Evolutionary conservation across 225 moss, liverwort and hornwort genomes (phyloP).

Genomic region (Marchantia polymorpha): DNA sequence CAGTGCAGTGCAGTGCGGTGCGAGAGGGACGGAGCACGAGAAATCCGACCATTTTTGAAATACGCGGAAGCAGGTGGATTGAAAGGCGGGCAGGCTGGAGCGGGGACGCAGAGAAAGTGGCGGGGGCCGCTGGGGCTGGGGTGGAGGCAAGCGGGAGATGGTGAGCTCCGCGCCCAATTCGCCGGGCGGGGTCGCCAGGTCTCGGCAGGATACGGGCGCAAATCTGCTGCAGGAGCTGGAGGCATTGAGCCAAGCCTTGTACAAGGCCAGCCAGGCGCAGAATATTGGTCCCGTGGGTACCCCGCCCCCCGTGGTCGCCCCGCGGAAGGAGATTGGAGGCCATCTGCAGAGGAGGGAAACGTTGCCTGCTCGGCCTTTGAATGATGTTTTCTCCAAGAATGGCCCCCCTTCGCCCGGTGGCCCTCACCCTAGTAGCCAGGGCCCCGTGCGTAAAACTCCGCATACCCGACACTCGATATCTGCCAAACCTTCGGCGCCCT

Average conservation of each 20-base stretch:
- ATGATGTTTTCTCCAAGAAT: constrained; percentile 37
- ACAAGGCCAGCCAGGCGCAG: constrained; percentile 67
- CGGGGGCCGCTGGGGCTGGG: constrained; percentile 19
- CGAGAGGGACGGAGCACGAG: neutral
- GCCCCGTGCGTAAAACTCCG: constrained; percentile 1
- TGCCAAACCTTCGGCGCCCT: constrained; percentile 28
- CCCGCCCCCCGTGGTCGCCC: constrained; percentile 27
- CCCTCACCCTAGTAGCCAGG: constrained; percentile 21
- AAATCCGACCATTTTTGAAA: constrained; percentile 7
- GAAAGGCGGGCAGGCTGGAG: constrained; percentile 23
- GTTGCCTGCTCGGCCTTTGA: constrained; percentile 41
- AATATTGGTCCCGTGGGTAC: constrained; percentile 33
- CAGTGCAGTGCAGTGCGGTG: too few relatives aligned
- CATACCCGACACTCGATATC: constrained; percentile 40
- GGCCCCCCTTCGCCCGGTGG: constrained; percentile 29
- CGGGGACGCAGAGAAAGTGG: constrained; percentile 21
- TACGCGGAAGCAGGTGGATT: constrained; percentile 6
- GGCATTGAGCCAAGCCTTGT: constrained; percentile 89
- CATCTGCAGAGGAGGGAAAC: constrained; percentile 52
- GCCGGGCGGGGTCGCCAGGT: constrained; percentile 46
- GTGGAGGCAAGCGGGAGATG: constrained; percentile 30
- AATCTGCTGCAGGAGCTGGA: constrained; percentile 89
- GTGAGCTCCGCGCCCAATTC: constrained; percentile 51
- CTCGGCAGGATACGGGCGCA: constrained; percentile 48
- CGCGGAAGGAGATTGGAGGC: constrained; percentile 37